phyloP scores from a whole-genome alignment of 2,329 filamentous ascomycete genomes.

The Xylaria sp. region DNA sequence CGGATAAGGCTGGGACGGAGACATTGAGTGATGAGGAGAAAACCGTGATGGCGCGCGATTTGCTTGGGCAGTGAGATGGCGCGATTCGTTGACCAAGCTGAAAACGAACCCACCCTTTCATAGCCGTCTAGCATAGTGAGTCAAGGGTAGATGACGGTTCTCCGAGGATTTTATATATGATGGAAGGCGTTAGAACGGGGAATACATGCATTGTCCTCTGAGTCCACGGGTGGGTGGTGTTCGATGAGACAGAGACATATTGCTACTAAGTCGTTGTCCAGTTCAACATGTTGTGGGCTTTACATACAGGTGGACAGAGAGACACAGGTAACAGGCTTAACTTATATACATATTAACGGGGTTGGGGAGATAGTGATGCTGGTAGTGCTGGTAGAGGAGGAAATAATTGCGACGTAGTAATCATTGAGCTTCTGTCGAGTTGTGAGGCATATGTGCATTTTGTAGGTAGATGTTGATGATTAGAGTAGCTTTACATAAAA shows the following conservation, averaged over 20 bases:
- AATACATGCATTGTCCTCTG: neutral
- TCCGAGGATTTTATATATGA: neutral
- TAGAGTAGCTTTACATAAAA: no score
- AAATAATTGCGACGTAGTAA: neutral
- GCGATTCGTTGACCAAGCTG: neutral
- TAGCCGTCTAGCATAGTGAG: neutral
- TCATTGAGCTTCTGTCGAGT: neutral
- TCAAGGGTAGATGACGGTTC: neutral
- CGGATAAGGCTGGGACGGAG: conserved; percentile 54
- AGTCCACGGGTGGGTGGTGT: neutral
- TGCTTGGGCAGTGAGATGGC: conserved; percentile 45
- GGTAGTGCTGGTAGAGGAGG: no score
- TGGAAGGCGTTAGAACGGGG: neutral
- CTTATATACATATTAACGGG: conserved; percentile 2
- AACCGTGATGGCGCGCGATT: conserved; percentile 48
- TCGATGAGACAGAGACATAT: neutral
- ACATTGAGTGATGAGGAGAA: conserved; percentile 52
- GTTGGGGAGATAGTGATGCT: no score
- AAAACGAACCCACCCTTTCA: neutral
- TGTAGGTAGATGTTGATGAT: neutral
- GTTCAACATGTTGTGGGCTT: neutral
- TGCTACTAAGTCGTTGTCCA: neutral
- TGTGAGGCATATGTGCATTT: neutral
- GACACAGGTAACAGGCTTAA: neutral
- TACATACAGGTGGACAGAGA: neutral